These are phyloP conservation scores for Phlyctochytrium bullatum DNA, from an alignment of 192 early-diverging fungal genomes.

Conservation along the genomic window DNA sequence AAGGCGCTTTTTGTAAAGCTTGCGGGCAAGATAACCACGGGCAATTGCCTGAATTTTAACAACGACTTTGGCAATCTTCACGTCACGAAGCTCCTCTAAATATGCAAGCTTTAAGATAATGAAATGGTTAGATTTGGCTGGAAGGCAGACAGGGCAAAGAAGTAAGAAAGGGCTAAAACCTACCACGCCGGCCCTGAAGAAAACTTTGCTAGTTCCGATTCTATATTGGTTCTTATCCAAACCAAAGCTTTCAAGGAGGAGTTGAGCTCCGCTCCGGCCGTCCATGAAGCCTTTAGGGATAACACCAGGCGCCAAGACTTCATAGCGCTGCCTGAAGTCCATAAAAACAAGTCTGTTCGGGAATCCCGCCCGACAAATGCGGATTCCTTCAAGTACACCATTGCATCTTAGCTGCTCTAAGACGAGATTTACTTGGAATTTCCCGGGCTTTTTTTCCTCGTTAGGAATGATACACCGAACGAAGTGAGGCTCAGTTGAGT, in stretches of 20 bases:
- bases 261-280: conserved; percentile 78
- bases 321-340: conserved; percentile 93
- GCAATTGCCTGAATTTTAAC: conserved; percentile 82
- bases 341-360: conserved; percentile 90
- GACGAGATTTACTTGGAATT: conserved; percentile 79
- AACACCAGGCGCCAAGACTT: conserved; percentile 78
- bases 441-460: conserved; percentile 81
- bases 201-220: conserved; percentile 91
- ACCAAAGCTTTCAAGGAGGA: conserved; percentile 70
- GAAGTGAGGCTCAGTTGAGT: conserved; percentile 94
- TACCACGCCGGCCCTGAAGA: conserved; percentile 93
- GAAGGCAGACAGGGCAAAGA: no score
- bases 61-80: conserved; percentile 78
- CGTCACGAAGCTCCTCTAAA: conserved; percentile 88
- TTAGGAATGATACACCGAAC: conserved; percentile 98
- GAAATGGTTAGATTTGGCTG: conserved; percentile 3
- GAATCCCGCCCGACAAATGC: conserved; percentile 93
- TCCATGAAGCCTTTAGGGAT: conserved; percentile 87
- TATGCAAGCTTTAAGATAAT: conserved; percentile 81
- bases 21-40: conserved; percentile 79
- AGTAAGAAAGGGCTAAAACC: conserved; percentile 17
- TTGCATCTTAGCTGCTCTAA: conserved; percentile 94
- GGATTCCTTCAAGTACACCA: conserved; percentile 96
- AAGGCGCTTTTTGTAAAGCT: conserved; percentile 58
- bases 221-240: conserved; percentile 82